These are phyloP conservation scores for Collybia nuda DNA, from an alignment of 768 basidiomycete species.

Conservation along the genomic window DNA sequence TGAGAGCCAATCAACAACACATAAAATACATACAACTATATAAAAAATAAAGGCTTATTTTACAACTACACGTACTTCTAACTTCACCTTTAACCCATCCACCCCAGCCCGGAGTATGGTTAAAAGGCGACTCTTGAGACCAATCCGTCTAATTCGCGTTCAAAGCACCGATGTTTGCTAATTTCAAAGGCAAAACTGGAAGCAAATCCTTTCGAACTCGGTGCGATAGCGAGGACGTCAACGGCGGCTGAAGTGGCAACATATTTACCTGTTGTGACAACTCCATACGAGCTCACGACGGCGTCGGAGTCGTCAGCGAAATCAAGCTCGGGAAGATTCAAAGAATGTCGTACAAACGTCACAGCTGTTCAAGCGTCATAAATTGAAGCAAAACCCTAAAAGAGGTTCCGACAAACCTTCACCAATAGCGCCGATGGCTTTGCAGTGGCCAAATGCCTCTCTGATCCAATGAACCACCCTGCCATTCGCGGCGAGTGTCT, in stretches of 20 bases:
- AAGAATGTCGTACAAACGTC: slow-evolving; percentile 43
- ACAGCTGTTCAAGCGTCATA: slow-evolving; percentile 35
- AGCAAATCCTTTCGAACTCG: slow-evolving; percentile 51
- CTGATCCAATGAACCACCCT: slow-evolving; percentile 79
- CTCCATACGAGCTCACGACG: slow-evolving; percentile 58
- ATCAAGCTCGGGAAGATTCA: slow-evolving; percentile 45
- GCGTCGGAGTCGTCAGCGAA: slow-evolving; percentile 36
- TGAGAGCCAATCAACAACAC: too few relatives aligned
- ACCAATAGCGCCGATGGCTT: slow-evolving; percentile 78
- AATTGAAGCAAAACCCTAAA: not conserved
- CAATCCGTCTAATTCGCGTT: slow-evolving; percentile 61
- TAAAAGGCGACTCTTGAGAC: slow-evolving; percentile 48
- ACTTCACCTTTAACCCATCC: too few relatives aligned
- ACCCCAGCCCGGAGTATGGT: not conserved
- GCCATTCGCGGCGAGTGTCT: slow-evolving; percentile 58
- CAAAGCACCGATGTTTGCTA: slow-evolving; percentile 66
- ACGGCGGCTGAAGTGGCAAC: slow-evolving; percentile 32
- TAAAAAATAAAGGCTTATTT: too few relatives aligned
- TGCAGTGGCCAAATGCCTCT: slow-evolving; percentile 86
- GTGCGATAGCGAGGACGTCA: slow-evolving; percentile 43
- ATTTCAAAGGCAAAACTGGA: slow-evolving; percentile 61
- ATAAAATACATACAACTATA: too few relatives aligned
- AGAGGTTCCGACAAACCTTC: slow-evolving; percentile 40
- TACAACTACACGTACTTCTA: too few relatives aligned
- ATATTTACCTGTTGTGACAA: slow-evolving; percentile 61